Evolutionary conservation across 1,284 basidiomycete genomes (phyloP).

Genomic region (Xerocomus amazonicus): DNA sequence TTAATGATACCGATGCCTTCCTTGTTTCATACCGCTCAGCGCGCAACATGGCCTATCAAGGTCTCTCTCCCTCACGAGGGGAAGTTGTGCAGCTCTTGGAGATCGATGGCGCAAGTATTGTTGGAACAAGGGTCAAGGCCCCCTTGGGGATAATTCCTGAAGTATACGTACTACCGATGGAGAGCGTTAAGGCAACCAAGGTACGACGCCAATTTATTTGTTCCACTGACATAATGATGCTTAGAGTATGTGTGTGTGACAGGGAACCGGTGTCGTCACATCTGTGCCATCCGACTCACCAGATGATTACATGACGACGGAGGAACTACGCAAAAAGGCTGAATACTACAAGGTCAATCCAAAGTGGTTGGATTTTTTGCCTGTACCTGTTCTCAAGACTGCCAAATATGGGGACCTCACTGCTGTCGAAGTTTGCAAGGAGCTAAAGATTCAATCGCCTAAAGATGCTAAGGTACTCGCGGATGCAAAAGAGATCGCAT

Average conservation of each 20-base stretch:
- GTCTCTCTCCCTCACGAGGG: conserved; percentile 69
- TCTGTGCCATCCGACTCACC: conserved; percentile 99
- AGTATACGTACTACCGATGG: conserved; percentile 98
- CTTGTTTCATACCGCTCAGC: conserved; percentile 89
- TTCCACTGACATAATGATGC: not conserved
- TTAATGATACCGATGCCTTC: conserved; percentile 85
- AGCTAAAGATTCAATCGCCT: conserved; percentile 94
- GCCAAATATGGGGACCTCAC: conserved; percentile 91
- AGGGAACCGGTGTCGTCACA: conserved; percentile 98
- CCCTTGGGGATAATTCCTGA: conserved; percentile 82
- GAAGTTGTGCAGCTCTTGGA: conserved; percentile 71
- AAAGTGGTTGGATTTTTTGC: conserved; percentile 83
- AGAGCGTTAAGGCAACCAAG: conserved; percentile 93
- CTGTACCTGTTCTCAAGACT: conserved; percentile 85
- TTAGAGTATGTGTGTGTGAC: conserved; percentile 1
- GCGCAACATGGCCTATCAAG: conserved; percentile 98
- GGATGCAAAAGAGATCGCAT: conserved; percentile 96
- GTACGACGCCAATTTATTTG: conserved; percentile 28
- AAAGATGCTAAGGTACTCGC: conserved; percentile 91
- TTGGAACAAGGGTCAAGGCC: conserved; percentile 91
- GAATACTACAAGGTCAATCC: conserved; percentile 96
- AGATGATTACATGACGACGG: conserved; percentile 90
- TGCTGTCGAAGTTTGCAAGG: conserved; percentile 83
- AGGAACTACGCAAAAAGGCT: conserved; percentile 95
- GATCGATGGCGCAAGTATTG: conserved; percentile 74